Evolutionary conservation across 495 filamentous ascomycete genomes (phyloP), one percentile per base, ranked within the genome.

Genomic region (Talaromyces wortmannii): DNA sequence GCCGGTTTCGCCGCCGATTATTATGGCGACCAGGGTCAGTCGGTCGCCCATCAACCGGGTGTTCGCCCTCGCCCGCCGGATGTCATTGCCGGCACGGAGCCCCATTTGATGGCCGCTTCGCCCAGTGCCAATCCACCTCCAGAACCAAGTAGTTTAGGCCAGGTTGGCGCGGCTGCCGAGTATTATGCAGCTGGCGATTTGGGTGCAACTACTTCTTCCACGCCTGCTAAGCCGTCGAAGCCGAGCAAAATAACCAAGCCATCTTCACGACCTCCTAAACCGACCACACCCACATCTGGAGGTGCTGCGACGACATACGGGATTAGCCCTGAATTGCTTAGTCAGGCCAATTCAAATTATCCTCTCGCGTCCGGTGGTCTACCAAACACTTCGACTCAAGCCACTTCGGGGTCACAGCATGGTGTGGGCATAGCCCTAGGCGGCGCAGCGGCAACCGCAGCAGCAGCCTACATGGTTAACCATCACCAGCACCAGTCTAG

Each of bases 1-100:
- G 69, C 69, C 5, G 84, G 84, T 30, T 75, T 77, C n/a, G 84
- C 84, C 2, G 80, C 84, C 18, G 82, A 85, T 46, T 88, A 85
- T 62, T 87, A 87, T 57, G 77, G 78, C 15, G 84, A 87, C 63
- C 79, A 83, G 61, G 84, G 83, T 0, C 70, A 86, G 59, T 85
- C 82, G 11, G 83, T 86, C 10, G 59, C 66, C n/a, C 55, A 72
- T 2, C 84, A 87, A 63, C 84, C 84, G 2, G 84, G 84, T 36
- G 68, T 82, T 5, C 75, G 84, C 31, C 75, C 77, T 18, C 61
- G 73, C 5, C 69, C 71, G 7, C 83, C 83, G 23, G 67, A 74
- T 3, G 69, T 86, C 10, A 77, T 85, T 16, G 77, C 80, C 2
- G 74, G 77, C 52, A 67, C 58, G 33, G 71, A 77, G 56, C 66